These are phyloP conservation scores for Debaryomycetaceae sp. DNA, from an alignment of 1,139 yeast species.

Conservation along the genomic window DNA sequence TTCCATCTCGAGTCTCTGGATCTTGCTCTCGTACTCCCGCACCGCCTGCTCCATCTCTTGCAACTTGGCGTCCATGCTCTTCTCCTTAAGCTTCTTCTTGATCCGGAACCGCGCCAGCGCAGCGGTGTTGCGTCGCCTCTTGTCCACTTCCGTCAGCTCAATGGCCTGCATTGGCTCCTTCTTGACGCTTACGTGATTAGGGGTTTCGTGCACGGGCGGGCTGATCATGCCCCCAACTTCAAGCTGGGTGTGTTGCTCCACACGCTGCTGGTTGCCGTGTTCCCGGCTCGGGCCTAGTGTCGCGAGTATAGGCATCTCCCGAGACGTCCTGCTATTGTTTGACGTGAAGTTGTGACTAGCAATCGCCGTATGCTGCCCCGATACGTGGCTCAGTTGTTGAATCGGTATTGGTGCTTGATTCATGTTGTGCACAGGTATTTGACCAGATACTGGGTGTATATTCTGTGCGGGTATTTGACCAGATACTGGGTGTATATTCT, in stretches of 20 bases:
- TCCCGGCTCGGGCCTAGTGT: too few relatives aligned
- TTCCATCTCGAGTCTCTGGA: constrained; percentile 51
- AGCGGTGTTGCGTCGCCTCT: constrained; percentile 67
- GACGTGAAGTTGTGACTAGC: constrained; percentile 2
- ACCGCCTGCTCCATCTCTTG: constrained; percentile 54
- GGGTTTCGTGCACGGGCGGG: constrained; percentile 16
- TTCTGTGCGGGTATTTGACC: too few relatives aligned
- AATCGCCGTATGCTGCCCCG: constrained; percentile 8
- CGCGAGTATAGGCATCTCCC: too few relatives aligned
- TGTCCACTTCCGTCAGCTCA: constrained; percentile 36
- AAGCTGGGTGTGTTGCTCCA: constrained; percentile 6
- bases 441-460: too few relatives aligned
- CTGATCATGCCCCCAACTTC: constrained; percentile 3
- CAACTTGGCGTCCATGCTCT: constrained; percentile 66
- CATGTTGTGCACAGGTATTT: too few relatives aligned
- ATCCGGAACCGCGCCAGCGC: constrained; percentile 75
- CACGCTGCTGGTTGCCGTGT: constrained; percentile 2
- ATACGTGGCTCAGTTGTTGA: too few relatives aligned
- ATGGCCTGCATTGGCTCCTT: too few relatives aligned
- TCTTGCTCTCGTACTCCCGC: constrained; percentile 45
- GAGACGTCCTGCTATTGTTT: not conserved
- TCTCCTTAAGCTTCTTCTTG: constrained; percentile 75
- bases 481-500: not conserved
- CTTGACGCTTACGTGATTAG: constrained; percentile 4
- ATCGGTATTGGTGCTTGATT: too few relatives aligned